Percentiles rank a stretch among this genome's conserved stretches.
Conservation (phyloP, 495 filamentous ascomycete species). For the Neurospora hispaniola region DNA sequence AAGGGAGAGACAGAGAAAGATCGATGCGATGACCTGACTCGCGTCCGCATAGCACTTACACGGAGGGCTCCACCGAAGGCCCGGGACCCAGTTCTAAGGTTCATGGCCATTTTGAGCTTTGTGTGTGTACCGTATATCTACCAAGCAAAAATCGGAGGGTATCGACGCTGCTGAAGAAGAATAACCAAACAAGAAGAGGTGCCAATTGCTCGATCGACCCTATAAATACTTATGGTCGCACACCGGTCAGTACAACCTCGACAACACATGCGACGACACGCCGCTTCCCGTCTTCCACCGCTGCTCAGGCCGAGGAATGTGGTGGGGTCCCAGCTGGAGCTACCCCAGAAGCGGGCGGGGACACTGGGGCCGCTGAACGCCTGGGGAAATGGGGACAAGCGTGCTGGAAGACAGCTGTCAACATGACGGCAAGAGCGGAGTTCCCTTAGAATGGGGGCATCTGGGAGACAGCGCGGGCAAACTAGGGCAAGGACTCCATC, state of each 20-base stretch:
- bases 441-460: background rate
- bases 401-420: background rate
- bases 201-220: background rate
- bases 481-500: background rate
- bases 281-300: background rate
- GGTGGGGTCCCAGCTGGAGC: background rate
- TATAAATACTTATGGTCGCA: background rate
- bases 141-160: background rate
- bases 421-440: background rate
- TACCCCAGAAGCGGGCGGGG: background rate
- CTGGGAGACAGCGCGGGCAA: background rate
- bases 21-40: background rate
- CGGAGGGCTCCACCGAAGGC: slow-evolving; percentile 37
- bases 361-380: background rate
- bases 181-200: background rate
- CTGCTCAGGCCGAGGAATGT: background rate
- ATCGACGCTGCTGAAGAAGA: background rate
- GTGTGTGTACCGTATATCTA: background rate
- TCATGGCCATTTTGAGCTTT: slow-evolving; percentile 15
- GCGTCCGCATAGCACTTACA: slow-evolving; percentile 28
- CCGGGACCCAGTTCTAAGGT: slow-evolving; percentile 16
- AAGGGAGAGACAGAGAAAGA: background rate
- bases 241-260: background rate
- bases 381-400: background rate
- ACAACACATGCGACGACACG: background rate